These are phyloP conservation scores for Psilocybe cyanescens DNA, from an alignment of 768 basidiomycete species.

Conservation along the genomic window DNA sequence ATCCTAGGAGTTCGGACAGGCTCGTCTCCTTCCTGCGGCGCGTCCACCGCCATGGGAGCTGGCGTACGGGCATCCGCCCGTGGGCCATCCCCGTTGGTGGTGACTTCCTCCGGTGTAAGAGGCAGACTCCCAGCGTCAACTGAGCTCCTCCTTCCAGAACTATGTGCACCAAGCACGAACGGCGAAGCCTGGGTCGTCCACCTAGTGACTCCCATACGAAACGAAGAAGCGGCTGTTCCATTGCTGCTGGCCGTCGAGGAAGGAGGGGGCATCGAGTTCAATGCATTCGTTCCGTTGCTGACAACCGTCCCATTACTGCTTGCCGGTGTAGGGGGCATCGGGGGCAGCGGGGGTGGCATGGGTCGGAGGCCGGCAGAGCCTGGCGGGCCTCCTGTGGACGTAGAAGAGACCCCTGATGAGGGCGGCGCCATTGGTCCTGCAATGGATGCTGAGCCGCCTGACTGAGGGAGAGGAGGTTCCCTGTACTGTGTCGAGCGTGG, in stretches of 20 bases:
- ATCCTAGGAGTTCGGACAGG: not conserved
- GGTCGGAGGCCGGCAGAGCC: not conserved
- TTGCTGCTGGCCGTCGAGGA: not conserved
- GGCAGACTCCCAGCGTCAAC: not conserved
- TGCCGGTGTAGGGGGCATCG: not conserved
- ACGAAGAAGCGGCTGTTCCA: not conserved
- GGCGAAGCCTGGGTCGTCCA: not conserved
- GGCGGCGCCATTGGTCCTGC: conserved; percentile 9
- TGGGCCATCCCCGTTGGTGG: not conserved
- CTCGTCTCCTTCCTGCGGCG: not conserved
- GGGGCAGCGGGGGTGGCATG: conserved; percentile 2
- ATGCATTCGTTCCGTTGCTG: not conserved
- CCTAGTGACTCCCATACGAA: not conserved
- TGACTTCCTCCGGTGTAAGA: not conserved
- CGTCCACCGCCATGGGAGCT: not conserved
- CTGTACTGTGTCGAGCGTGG: not conserved
- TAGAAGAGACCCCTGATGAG: not conserved
- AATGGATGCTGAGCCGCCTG: not conserved
- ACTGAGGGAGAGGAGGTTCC: not conserved
- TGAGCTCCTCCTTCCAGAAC: not conserved
- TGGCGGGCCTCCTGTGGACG: not conserved
- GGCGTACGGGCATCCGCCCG: not conserved
- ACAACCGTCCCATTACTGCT: conserved; percentile 3
- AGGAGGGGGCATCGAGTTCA: not conserved
- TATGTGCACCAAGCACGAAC: not conserved